A percentile compares a stretch with the other conserved stretches of the same genome.
Conservation (phyloP, 805 yeast genomes). For the Kuraishia cidri region DNA sequence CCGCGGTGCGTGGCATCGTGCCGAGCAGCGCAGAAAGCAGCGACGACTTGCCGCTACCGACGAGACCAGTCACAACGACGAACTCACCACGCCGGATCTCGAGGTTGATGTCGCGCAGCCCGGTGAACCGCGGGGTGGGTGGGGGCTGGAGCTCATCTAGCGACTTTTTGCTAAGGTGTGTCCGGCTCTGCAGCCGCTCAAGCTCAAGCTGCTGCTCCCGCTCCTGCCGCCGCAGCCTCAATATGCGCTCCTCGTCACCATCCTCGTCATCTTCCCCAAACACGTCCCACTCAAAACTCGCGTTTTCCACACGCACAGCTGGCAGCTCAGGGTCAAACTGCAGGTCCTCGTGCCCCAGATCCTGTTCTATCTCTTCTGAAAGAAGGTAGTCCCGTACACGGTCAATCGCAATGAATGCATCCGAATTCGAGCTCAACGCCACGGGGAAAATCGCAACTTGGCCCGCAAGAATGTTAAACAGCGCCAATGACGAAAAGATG, state of each 20-base stretch:
- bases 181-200: neutral
- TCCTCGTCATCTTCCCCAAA: constrained; percentile 19
- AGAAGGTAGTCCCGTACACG: constrained; percentile 43
- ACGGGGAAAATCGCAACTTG: constrained; percentile 65
- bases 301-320: neutral
- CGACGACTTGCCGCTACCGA: constrained; percentile 79
- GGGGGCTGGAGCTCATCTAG: constrained; percentile 40
- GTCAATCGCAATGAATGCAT: constrained; percentile 45
- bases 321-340: too few species aligned
- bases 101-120: constrained; percentile 43
- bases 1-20: constrained; percentile 48
- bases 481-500: constrained; percentile 61
- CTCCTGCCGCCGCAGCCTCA: neutral
- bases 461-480: constrained; percentile 51
- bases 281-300: constrained; percentile 45
- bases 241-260: constrained; percentile 6
- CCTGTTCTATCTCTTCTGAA: constrained; percentile 11
- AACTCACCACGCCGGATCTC: constrained; percentile 52
- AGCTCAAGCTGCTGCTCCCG: neutral
- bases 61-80: constrained; percentile 61
- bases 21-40: constrained; percentile 66
- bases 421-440: constrained; percentile 54
- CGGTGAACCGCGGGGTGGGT: too few species aligned
- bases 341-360: constrained; percentile 26
- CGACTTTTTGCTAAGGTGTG: constrained; percentile 26